Conservation (phyloP, 2,329 filamentous ascomycete genomes). For the Fusarium liriodendri region DNA sequence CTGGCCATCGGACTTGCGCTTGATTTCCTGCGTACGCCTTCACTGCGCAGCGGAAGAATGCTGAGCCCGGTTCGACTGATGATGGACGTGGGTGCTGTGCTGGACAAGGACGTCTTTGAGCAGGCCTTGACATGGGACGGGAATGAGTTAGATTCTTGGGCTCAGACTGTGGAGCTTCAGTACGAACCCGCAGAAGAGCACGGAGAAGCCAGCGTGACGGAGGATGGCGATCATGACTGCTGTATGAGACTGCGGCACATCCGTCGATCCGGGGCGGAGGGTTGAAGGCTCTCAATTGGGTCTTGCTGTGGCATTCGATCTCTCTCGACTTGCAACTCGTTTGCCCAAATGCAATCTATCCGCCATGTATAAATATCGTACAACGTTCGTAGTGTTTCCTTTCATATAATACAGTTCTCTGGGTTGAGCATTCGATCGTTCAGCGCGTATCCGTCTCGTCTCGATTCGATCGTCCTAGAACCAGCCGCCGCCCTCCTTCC, state of each 20-base stretch:
- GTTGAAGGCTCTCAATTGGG: not conserved
- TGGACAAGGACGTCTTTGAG: not conserved
- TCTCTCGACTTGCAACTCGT: not conserved
- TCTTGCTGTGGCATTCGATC: too few relatives aligned
- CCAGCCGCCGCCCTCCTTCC: conserved; percentile 45
- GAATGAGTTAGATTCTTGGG: not conserved
- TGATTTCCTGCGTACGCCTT: not conserved
- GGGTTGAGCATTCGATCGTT: not conserved
- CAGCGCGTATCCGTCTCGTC: not conserved
- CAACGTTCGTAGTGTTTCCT: conserved; percentile 7
- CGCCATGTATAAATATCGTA: conserved; percentile 12
- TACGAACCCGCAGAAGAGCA: not conserved
- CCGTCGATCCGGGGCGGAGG: not conserved
- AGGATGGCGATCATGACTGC: not conserved
- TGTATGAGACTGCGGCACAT: not conserved
- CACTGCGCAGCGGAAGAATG: not conserved
- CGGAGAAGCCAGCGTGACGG: not conserved
- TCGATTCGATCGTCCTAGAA: conserved; percentile 19
- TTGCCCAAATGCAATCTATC: not conserved
- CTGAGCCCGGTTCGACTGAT: not conserved
- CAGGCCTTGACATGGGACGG: not conserved
- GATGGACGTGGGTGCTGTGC: not conserved
- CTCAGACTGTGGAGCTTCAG: not conserved
- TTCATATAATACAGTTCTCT: conserved; percentile 21
- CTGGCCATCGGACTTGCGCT: not conserved